Base-by-base conservation (phyloP, 257 asterid species). In the Pogostemon cablin region DNA sequence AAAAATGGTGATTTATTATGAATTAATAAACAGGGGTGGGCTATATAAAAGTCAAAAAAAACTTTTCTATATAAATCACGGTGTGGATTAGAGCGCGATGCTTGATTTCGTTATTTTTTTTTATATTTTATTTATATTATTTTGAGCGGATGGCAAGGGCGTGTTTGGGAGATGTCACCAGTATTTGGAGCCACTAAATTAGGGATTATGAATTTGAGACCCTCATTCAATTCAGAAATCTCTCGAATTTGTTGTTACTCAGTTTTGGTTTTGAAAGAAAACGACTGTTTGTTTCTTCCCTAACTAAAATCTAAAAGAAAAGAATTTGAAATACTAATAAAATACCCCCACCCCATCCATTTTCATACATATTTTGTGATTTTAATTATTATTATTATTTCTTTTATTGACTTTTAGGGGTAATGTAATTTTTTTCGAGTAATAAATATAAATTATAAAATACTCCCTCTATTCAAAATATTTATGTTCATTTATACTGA, bases 171-270 rank as follows among this genome's bases (percentile, higher is more conserved):
- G 62, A 54, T 41, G 44, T 61, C 66, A 74, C 41, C 32, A 5
- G 41, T 62, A 32, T 42, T 68, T 53, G 48, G 66, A 77, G 78
- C 85, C 85, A 81, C 85, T 35, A 56, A 57, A 77, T 55, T 70
- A 2, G 39, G 82, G 85, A 74, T 73, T 70, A 47, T 77, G 75
- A 74, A 65, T 55, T 62, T 61, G 80, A 81, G 80, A 77, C 63
- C 46, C 76, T 66, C 46, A 40, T 74, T 77, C 65, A 77, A 6
- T 70, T 47, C 50, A 38, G 39, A 58, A 40, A 8, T 50, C 39
- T 57, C 48, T 4, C 20, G 2, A 39, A 37, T 42, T 35, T 62
- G 35, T 52, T 72, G 35, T 11, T 46, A 56, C 10, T 4, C 63
- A 9, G 6, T 20, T 55, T 25, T 25, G 32, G 32, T 1, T 25